Evolutionary conservation across 305 asterid genomes (phyloP), one percentile per base, ranked within the genome.

Genomic region (Fraxinus dipetala): DNA sequence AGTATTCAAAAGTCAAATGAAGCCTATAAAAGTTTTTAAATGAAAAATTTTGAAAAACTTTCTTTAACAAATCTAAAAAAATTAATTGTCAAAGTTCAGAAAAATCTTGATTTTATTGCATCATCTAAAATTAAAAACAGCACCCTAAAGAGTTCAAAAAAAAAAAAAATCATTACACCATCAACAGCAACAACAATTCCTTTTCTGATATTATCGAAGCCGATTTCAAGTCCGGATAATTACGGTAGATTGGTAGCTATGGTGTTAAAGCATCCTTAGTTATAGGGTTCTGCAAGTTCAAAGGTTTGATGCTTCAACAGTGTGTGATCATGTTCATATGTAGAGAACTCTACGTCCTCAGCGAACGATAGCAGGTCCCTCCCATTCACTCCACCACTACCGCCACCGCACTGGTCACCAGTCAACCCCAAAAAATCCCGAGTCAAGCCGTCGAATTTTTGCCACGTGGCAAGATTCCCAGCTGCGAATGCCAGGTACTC

Each of bases 401-500:
- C 80, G 35, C 76, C 5, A 54, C 87, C 67, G 72, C 89, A 61
- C 45, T 89, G 92, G 69, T 87, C 91, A 16, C 90, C 91, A 0
- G 90, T 87, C 82, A 94, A 83, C 43, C 98, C 98, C 14, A 94
- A 90, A 78, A 94, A 94, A 77, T 94, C 97, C 79, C 96, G 82
- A n/a, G 98, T 94, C 54, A 86, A 84, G 38, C 91, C 94, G 22
- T 70, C 72, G 13, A 30, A 85, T 83, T 88, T 87, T 79, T 91
- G 90, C 98, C 97, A 92, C 36, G 67, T 74, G 48, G 80, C 82
- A 63, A 63, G 72, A 24, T 24, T 9, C 11, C 72, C 72, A 4
- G 72, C 72, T 7, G 31, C 16, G 72, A 63, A 63, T 22, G 31
- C 72, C 32, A 63, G n/a, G 72, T 80, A 82, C 31, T 83, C 87